Evolutionary conservation across 495 filamentous ascomycete species (phyloP).

Genomic region (Hapsidospora chrysogenum): DNA sequence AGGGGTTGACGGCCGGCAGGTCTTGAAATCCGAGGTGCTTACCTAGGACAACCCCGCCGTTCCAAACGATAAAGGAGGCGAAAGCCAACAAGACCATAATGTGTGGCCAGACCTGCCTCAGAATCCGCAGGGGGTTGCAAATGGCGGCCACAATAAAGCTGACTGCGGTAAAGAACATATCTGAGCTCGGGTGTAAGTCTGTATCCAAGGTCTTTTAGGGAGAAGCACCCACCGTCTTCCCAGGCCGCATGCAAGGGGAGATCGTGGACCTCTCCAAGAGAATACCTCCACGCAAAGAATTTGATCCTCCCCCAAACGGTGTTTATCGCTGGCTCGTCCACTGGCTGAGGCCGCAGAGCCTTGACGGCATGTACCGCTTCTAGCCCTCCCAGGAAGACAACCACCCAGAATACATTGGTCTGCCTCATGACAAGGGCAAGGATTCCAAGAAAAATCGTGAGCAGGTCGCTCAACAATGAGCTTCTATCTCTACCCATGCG

Average conservation of each 20-base stretch:
- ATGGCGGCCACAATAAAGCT: constrained; percentile 43
- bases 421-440: constrained; percentile 62
- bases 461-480: constrained; percentile 15
- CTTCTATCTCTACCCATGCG: constrained; percentile 12
- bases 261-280: constrained; percentile 47
- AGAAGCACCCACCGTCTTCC: background rate
- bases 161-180: constrained; percentile 30
- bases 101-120: constrained; percentile 47
- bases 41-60: constrained; percentile 84
- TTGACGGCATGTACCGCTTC: constrained; percentile 39
- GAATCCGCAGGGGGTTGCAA: constrained; percentile 27
- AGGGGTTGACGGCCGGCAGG: too few relatives aligned
- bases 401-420: constrained; percentile 94
- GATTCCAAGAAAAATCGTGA: constrained; percentile 38
- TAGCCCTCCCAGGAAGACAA: constrained; percentile 66
- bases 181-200: constrained; percentile 8
- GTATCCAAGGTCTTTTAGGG: too few relatives aligned
- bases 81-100: constrained; percentile 52
- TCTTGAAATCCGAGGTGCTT: too few relatives aligned
- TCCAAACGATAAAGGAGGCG: constrained; percentile 62
- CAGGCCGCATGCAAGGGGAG: constrained; percentile 35
- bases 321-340: constrained; percentile 8
- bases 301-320: constrained; percentile 9
- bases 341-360: constrained; percentile 13
- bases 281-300: constrained; percentile 18